A percentile compares a stretch with the other conserved stretches of the same genome.
Evolutionary conservation across 2,329 filamentous ascomycete species (phyloP).

Genomic region (Chrysoporthe puriensis): DNA sequence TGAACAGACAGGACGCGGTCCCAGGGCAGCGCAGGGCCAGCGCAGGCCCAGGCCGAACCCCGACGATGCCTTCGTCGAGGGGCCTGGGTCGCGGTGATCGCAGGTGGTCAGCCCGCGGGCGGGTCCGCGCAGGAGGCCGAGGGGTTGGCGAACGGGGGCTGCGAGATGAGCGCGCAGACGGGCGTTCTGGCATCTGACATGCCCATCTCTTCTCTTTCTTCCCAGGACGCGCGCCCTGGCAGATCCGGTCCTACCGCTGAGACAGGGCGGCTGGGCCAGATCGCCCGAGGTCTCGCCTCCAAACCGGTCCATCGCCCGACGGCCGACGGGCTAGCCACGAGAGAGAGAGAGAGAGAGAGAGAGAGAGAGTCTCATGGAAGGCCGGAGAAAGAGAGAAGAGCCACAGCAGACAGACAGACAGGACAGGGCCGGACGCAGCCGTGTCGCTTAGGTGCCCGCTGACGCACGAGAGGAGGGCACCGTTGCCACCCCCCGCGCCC

Average conservation of each 20-base stretch:
- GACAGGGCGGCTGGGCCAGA: slow-evolving; percentile 4
- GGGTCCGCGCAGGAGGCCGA: neutral
- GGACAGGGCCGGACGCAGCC: slow-evolving; percentile 5
- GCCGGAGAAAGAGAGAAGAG: neutral
- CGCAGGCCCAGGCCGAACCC: no score
- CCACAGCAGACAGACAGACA: neutral
- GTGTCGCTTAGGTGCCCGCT: slow-evolving; percentile 9
- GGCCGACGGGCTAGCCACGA: neutral
- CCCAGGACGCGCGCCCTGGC: neutral
- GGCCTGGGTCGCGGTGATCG: neutral
- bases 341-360: neutral
- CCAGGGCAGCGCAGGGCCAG: neutral
- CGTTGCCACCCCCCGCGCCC: neutral
- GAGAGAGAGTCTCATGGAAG: neutral
- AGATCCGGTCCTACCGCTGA: slow-evolving; percentile 3
- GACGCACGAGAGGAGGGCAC: slow-evolving; percentile 7
- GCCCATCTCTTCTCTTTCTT: neutral
- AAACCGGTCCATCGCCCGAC: neutral
- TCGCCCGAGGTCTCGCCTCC: neutral
- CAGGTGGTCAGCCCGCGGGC: neutral
- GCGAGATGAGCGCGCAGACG: neutral
- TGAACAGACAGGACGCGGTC: neutral
- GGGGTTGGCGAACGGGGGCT: neutral
- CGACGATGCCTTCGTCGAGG: neutral
- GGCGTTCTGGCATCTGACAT: neutral